Conservation (phyloP, 441 rosid species). For the Francoa sonchifolia region DNA sequence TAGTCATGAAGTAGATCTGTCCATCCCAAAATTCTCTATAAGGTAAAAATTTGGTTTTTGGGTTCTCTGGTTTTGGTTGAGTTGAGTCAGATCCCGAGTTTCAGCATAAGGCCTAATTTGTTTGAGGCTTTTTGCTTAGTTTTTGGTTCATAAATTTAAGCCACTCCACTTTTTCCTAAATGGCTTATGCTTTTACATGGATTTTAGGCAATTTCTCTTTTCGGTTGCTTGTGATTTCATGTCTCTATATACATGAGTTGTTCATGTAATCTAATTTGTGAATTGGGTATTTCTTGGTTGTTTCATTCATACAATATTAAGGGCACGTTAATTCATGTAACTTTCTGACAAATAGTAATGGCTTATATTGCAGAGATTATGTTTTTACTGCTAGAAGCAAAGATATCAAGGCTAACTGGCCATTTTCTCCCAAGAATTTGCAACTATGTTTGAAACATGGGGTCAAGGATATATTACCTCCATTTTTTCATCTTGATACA, state of each 20-base stretch:
- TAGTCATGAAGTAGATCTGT: conserved; percentile 50
- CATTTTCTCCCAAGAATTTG: conserved; percentile 65
- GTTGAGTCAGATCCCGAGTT: conserved; percentile 41
- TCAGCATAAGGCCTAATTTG: no score
- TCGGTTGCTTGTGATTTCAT: conserved; percentile 25
- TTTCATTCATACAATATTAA: no score
- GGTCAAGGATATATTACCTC: conserved; percentile 71
- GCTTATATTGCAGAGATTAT: conserved; percentile 66
- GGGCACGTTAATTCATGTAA: conserved; percentile 9
- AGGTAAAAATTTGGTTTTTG: conserved; percentile 31
- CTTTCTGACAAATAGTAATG: conserved; percentile 10
- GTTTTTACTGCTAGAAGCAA: conserved; percentile 56
- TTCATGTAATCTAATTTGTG: conserved; percentile 6
- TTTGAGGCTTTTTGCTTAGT: conserved; percentile 24
- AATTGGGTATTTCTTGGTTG: conserved; percentile 16
- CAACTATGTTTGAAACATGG: conserved; percentile 80
- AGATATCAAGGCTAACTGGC: conserved; percentile 80
- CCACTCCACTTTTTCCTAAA: conserved; percentile 4
- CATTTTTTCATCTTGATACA: conserved; percentile 43
- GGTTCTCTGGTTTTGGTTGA: conserved; percentile 5
- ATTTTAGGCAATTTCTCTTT: conserved; percentile 6
- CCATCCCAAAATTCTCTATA: conserved; percentile 60
- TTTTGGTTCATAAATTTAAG: conserved; percentile 8
- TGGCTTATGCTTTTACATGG: not conserved
- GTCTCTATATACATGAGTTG: conserved; percentile 14